A percentile compares a stretch with the other conserved stretches of the same genome.
Evolutionary conservation across 2,329 filamentous ascomycete species (phyloP).

Genomic region (Coniochaeta hoffmannii): DNA sequence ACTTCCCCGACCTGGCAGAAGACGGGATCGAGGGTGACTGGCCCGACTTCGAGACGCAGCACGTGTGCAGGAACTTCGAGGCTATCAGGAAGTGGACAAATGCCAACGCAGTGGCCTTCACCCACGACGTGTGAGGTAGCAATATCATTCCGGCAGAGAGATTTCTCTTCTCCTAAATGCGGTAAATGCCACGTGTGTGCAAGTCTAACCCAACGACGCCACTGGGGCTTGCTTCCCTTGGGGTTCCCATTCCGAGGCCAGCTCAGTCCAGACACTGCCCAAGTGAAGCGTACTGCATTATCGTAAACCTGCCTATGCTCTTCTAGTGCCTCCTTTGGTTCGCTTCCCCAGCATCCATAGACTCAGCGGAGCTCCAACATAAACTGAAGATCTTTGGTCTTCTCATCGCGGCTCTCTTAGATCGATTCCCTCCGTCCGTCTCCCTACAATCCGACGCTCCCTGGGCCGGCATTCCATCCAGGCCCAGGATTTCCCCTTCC

Average conservation of each 20-base stretch:
- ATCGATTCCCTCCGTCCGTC: no score
- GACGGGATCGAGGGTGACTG: constrained; percentile 36
- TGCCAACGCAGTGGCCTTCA: constrained; percentile 1
- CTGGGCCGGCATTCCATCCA: no score
- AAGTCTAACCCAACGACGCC: not conserved
- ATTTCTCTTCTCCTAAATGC: not conserved
- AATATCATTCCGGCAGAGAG: not conserved
- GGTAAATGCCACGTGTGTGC: not conserved
- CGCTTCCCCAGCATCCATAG: no score
- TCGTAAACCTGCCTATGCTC: no score
- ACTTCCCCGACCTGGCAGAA: constrained; percentile 34
- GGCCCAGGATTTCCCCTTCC: no score
- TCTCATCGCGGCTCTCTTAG: no score
- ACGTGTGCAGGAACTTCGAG: constrained; percentile 48
- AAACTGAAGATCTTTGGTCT: no score
- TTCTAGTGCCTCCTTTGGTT: no score
- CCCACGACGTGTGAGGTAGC: not conserved
- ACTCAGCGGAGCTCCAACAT: no score
- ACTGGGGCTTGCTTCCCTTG: not conserved
- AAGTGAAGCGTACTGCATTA: no score
- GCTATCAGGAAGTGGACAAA: constrained; percentile 39
- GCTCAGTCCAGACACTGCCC: not conserved
- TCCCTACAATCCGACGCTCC: no score
- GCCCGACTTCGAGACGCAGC: constrained; percentile 46
- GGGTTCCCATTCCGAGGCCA: not conserved